These are phyloP conservation scores for Tuber umbilicatum DNA, from an alignment of 495 filamentous ascomycete genomes.

Conservation along the genomic window DNA sequence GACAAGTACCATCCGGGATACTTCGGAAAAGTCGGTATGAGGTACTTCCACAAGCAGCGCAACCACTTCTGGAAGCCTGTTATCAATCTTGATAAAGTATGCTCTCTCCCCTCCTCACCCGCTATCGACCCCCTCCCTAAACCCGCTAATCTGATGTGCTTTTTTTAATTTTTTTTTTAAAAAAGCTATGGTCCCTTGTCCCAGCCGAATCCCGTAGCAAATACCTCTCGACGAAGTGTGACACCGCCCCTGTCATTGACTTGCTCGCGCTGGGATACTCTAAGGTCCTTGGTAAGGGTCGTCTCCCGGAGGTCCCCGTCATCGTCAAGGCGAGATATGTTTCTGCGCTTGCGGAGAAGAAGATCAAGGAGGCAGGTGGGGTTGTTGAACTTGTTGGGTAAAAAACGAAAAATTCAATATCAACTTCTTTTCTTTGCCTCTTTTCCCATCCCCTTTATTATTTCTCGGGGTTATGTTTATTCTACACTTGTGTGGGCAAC, in stretches of 20 bases:
- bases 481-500: not conserved
- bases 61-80: constrained; percentile 90
- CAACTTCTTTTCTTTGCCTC: constrained; percentile 6
- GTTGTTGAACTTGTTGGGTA: constrained; percentile 88
- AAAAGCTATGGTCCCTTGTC: constrained; percentile 66
- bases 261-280: constrained; percentile 85
- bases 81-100: constrained; percentile 86
- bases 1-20: constrained; percentile 95
- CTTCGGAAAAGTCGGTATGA: constrained; percentile 97
- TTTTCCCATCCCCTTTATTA: not conserved
- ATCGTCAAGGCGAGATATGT: constrained; percentile 85
- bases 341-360: constrained; percentile 80
- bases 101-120: constrained; percentile 17
- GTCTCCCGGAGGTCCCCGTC: constrained; percentile 74
- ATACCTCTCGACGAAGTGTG: constrained; percentile 59
- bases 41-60: constrained; percentile 84
- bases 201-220: constrained; percentile 63
- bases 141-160: constrained; percentile 6
- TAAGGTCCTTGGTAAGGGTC: constrained; percentile 89
- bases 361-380: constrained; percentile 91
- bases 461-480: not conserved
- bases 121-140: not conserved
- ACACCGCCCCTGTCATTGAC: constrained; percentile 86
- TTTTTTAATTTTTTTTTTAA: constrained; percentile 14
- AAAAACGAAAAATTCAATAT: constrained; percentile 31